Conservation (phyloP, 2,329 filamentous ascomycete species). For the Fusarium lyarnte region DNA sequence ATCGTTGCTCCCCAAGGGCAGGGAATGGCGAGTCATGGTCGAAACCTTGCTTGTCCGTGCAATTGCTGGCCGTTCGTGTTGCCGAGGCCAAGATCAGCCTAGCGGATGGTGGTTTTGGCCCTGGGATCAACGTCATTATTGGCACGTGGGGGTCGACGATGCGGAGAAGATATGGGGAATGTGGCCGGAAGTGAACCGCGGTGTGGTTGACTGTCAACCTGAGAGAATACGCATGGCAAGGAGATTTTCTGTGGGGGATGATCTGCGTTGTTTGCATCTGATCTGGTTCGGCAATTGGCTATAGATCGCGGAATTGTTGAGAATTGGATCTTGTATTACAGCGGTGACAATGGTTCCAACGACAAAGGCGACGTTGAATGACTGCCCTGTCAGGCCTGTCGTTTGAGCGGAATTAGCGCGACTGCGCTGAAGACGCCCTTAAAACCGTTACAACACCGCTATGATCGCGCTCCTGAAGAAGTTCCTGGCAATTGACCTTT, state of each 20-base stretch:
- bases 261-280: background rate
- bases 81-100: background rate
- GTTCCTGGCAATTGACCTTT: background rate
- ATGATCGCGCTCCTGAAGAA: background rate
- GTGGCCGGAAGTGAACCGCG: background rate
- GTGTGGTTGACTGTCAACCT: constrained; percentile 15
- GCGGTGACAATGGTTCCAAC: accelerated
- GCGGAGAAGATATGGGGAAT: background rate
- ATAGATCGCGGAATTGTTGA: background rate
- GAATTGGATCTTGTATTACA: accelerated
- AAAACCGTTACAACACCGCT: background rate
- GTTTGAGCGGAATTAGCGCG: background rate
- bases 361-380: accelerated
- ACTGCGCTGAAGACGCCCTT: too few species aligned
- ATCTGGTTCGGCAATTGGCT: background rate
- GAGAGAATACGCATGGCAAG: background rate
- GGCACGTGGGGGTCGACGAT: constrained; percentile 4
- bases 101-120: background rate
- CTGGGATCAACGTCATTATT: background rate
- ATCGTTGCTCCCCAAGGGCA: background rate
- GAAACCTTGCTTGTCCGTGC: background rate
- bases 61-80: background rate
- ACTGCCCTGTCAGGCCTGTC: background rate
- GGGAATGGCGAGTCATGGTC: background rate
- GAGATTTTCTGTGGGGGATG: background rate